phyloP scores from a whole-genome alignment of 805 yeast species.

The Metschnikowia baotianmanensis region DNA sequence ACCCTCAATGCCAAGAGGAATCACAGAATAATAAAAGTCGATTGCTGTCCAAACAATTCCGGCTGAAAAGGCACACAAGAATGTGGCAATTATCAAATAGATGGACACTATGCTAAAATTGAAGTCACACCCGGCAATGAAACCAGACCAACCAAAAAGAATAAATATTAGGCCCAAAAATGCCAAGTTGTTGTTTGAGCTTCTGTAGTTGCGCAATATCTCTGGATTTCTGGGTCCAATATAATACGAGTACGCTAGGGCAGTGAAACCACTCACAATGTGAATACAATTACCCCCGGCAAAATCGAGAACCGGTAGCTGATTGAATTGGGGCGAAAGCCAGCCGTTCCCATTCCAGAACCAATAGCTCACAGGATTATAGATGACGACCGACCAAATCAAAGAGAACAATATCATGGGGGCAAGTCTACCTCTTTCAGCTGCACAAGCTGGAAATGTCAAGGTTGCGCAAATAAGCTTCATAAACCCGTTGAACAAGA shows the following conservation, averaged over 20 bases:
- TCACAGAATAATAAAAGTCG: slow-evolving; percentile 39
- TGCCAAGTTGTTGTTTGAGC: slow-evolving; percentile 34
- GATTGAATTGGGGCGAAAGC: slow-evolving; percentile 34
- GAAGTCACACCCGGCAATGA: slow-evolving; percentile 43
- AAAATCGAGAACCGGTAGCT: slow-evolving; percentile 41
- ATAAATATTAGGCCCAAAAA: slow-evolving; percentile 28
- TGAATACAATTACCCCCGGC: slow-evolving; percentile 48
- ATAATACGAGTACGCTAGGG: slow-evolving; percentile 41
- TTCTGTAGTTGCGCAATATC: slow-evolving; percentile 34
- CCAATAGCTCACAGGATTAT: slow-evolving; percentile 46
- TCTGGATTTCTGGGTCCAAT: slow-evolving; percentile 44
- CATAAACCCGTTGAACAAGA: slow-evolving; percentile 39
- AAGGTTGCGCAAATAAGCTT: slow-evolving; percentile 38
- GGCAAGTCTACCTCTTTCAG: slow-evolving; percentile 41
- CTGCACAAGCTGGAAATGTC: slow-evolving; percentile 44
- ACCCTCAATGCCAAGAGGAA: slow-evolving; percentile 32
- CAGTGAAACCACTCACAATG: slow-evolving; percentile 44
- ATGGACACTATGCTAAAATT: slow-evolving; percentile 34
- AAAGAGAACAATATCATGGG: slow-evolving; percentile 42
- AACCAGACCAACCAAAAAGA: slow-evolving; percentile 42
- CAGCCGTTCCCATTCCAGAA: slow-evolving; percentile 45
- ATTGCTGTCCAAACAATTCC: slow-evolving; percentile 37
- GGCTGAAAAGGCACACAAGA: slow-evolving; percentile 35
- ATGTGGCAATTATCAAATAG: slow-evolving; percentile 31
- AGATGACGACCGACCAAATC: slow-evolving; percentile 39